A percentile compares a stretch with the other conserved stretches of the same genome.
Conservation (phyloP, 1,284 basidiomycete species). For the Tilletiaria anomala region DNA sequence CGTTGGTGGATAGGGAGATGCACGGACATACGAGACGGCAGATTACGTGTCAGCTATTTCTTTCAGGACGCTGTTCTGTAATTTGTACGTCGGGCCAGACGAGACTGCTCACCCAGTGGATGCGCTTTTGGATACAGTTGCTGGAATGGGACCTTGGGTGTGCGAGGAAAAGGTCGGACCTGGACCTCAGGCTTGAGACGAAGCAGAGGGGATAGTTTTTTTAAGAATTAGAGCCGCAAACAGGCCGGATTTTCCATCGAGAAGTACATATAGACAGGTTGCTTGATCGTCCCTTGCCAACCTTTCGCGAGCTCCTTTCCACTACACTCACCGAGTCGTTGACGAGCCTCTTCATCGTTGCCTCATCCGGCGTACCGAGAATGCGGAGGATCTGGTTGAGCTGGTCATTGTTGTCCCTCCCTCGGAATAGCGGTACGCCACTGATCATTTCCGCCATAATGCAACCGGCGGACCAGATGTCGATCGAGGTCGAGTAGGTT, state of each 20-base stretch:
- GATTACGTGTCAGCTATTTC: neutral
- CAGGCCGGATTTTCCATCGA: too few species aligned
- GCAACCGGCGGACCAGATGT: constrained; percentile 98
- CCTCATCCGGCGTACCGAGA: constrained; percentile 85
- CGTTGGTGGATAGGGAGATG: constrained; percentile 44
- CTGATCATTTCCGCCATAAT: constrained; percentile 89
- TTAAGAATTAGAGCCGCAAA: too few species aligned
- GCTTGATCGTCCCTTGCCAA: neutral
- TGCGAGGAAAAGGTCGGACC: constrained; percentile 72
- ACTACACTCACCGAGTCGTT: constrained; percentile 65
- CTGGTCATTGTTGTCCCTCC: constrained; percentile 94
- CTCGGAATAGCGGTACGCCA: constrained; percentile 89
- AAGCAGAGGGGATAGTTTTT: neutral
- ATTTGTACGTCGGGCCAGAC: neutral
- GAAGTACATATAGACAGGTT: too few species aligned
- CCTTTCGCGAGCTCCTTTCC: neutral
- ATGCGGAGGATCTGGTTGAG: constrained; percentile 94
- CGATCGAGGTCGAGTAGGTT: constrained; percentile 95
- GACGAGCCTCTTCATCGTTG: constrained; percentile 72
- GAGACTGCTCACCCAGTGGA: too few species aligned
- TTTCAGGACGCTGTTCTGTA: neutral
- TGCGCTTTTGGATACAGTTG: constrained; percentile 85
- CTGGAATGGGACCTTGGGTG: constrained; percentile 76
- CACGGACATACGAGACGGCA: neutral
- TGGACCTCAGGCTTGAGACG: constrained; percentile 67